Evolutionary conservation across 345 rosid species (phyloP).

Genomic region (Carallia pectinifolia): DNA sequence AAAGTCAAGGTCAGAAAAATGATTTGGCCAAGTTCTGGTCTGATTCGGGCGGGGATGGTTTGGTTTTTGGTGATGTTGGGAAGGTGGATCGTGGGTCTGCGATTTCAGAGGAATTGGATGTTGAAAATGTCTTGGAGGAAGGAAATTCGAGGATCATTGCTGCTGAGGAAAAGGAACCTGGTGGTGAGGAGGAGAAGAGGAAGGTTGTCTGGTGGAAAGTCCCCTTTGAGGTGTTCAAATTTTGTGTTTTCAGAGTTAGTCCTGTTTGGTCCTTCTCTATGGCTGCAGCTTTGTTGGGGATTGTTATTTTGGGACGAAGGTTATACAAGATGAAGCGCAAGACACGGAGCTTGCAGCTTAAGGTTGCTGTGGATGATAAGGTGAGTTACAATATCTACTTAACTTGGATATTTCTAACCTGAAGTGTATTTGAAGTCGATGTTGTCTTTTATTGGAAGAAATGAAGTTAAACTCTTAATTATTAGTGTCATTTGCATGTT

Average conservation of each 20-base stretch:
- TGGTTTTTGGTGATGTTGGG: conserved; percentile 30
- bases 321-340: conserved; percentile 80
- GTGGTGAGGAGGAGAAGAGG: conserved; percentile 41
- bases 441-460: no score
- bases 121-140: conserved; percentile 22
- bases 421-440: no score
- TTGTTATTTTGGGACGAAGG: conserved; percentile 71
- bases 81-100: conserved; percentile 26
- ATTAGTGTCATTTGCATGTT: no score
- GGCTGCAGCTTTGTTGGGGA: conserved; percentile 86
- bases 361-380: conserved; percentile 88
- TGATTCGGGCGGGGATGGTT: conserved; percentile 40
- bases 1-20: conserved; percentile 25
- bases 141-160: conserved; percentile 23
- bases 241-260: conserved; percentile 63
- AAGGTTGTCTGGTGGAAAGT: conserved; percentile 79
- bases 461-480: no score
- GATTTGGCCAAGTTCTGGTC: conserved; percentile 39
- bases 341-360: conserved; percentile 65
- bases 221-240: conserved; percentile 74
- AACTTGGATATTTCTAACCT: conserved; percentile 5
- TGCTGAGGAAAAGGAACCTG: conserved; percentile 17
- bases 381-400: conserved; percentile 34
- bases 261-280: conserved; percentile 89
- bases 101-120: conserved; percentile 19